These are phyloP conservation scores for Teunomyces aglyptinius DNA, from an alignment of 805 yeast species.

Conservation along the genomic window DNA sequence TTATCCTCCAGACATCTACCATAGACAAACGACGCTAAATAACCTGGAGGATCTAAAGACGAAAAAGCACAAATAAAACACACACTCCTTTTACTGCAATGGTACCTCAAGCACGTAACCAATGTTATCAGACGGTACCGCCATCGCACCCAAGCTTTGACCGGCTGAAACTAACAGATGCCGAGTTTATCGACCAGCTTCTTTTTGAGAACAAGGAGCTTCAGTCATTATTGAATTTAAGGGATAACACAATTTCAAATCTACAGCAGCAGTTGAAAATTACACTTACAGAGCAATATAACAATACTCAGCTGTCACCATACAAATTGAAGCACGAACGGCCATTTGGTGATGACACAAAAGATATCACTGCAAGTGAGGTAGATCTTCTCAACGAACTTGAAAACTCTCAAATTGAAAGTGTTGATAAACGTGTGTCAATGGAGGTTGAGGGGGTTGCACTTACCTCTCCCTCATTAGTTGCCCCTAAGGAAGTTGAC, in stretches of 20 bases:
- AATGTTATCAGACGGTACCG: conserved; percentile 8
- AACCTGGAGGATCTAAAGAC: not conserved
- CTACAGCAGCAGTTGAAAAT: conserved; percentile 7
- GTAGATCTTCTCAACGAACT: conserved; percentile 1
- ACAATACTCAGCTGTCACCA: conserved; percentile 1
- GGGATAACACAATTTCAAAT: conserved; percentile 5
- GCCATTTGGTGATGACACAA: not conserved
- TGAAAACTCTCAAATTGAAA: conserved; percentile 1
- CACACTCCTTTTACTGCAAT: not conserved
- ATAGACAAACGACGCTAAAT: not conserved
- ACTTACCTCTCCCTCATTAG: conserved; percentile 3
- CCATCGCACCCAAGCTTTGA: conserved; percentile 40
- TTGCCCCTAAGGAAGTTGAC: conserved; percentile 8
- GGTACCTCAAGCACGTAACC: conserved; percentile 1
- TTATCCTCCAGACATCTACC: not conserved
- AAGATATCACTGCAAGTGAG: conserved; percentile 3
- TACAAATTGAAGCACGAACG: not conserved
- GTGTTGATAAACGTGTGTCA: not conserved
- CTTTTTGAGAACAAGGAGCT: conserved; percentile 37
- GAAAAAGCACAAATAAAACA: not conserved
- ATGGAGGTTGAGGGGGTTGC: not conserved
- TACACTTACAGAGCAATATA: not conserved
- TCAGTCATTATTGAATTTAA: conserved; percentile 15
- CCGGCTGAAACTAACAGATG: conserved; percentile 24
- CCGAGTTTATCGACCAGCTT: conserved; percentile 34